Conservation (phyloP, 352 stramenopile species). For the Globisporangium spiculum region DNA sequence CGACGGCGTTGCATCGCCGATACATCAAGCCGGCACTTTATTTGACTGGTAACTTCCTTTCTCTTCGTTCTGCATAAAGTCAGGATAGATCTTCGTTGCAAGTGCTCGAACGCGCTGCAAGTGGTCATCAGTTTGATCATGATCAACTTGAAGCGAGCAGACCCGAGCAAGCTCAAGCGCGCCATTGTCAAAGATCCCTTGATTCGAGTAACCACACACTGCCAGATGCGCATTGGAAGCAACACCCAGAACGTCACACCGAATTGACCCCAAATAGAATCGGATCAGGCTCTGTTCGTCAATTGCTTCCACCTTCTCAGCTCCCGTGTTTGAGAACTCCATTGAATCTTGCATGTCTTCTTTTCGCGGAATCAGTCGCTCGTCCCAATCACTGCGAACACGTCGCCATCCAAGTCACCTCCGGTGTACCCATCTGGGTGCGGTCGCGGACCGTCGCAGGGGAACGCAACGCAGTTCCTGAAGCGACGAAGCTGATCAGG, state of each 20-base stretch:
- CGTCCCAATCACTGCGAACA: conserved; percentile 85
- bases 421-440: conserved; percentile 80
- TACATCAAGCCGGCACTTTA: conserved; percentile 76
- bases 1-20: conserved; percentile 53
- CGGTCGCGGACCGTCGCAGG: conserved; percentile 54
- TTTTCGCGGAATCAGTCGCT: conserved; percentile 53
- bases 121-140: conserved; percentile 53
- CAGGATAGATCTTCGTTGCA: conserved; percentile 59
- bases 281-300: conserved; percentile 51
- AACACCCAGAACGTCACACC: conserved; percentile 70
- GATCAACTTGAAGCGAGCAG: conserved; percentile 74
- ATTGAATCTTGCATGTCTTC: conserved; percentile 46
- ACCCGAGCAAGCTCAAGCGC: conserved; percentile 61
- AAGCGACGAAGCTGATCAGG: conserved; percentile 42
- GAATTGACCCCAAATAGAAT: conserved; percentile 74
- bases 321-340: conserved; percentile 25
- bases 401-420: conserved; percentile 77
- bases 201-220: conserved; percentile 41
- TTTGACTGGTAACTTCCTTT: conserved; percentile 63
- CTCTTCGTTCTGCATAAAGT: conserved; percentile 79
- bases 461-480: conserved; percentile 77
- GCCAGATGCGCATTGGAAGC: conserved; percentile 80
- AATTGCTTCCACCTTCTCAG: conserved; percentile 29
- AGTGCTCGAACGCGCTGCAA: conserved; percentile 47
- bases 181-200: conserved; percentile 45